Conservation (phyloP, 768 basidiomycete genomes). For the Trametopsis cervina region DNA sequence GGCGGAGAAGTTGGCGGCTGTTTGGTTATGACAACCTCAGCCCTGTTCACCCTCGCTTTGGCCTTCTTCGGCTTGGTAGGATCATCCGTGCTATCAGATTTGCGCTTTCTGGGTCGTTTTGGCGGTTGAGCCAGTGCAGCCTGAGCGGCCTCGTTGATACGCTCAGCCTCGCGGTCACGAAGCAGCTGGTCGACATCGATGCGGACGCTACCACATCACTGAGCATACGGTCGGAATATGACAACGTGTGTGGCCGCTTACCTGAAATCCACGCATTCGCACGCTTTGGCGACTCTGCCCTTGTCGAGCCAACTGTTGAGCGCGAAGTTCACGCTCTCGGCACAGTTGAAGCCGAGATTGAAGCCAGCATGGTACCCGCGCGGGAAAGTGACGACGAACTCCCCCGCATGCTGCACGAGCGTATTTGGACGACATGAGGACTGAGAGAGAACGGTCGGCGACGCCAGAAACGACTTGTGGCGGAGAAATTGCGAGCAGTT, state of each 20-base stretch:
- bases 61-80: conserved; percentile 43
- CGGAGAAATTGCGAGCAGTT: conserved; percentile 90
- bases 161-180: conserved; percentile 52
- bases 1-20: conserved; percentile 11
- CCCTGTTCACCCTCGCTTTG: conserved; percentile 30
- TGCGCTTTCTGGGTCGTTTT: conserved; percentile 30
- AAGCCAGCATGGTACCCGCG: conserved; percentile 96
- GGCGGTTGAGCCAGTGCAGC: conserved; percentile 14
- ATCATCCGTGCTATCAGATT: conserved; percentile 30
- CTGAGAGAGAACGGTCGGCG: conserved; percentile 75
- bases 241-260: no score
- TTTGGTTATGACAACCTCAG: conserved; percentile 16
- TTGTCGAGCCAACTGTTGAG: conserved; percentile 90
- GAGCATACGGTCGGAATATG: no score
- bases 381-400: conserved; percentile 94
- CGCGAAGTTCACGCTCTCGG: conserved; percentile 96
- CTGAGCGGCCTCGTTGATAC: conserved; percentile 13
- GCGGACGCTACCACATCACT: conserved; percentile 77
- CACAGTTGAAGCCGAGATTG: conserved; percentile 94
- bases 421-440: conserved; percentile 77
- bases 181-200: conserved; percentile 91
- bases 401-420: conserved; percentile 89
- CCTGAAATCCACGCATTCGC: conserved; percentile 73
- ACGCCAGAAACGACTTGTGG: conserved; percentile 93
- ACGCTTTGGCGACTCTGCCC: conserved; percentile 73